These are phyloP conservation scores for Chytriomyces confervae DNA, from an alignment of 192 early-diverging fungal species.

Conservation along the genomic window DNA sequence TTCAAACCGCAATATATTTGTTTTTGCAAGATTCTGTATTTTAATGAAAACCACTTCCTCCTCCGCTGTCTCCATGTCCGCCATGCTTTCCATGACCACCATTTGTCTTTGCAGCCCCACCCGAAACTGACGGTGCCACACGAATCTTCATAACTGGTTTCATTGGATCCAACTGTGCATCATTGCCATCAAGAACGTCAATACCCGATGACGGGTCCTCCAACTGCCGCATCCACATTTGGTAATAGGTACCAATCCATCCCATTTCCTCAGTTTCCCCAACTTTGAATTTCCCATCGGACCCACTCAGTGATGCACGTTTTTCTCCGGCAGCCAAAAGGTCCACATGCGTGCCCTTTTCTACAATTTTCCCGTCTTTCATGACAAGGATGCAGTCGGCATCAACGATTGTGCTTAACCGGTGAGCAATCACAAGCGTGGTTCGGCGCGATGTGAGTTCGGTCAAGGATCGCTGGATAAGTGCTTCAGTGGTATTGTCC, in stretches of 20 bases:
- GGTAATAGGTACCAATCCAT: conserved; percentile 74
- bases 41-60: conserved; percentile 1
- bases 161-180: background rate
- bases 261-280: conserved; percentile 28
- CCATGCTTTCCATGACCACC: background rate
- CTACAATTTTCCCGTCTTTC: conserved; percentile 79
- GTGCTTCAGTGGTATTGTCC: conserved; percentile 80
- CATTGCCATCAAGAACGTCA: background rate
- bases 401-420: conserved; percentile 78
- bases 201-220: conserved; percentile 37
- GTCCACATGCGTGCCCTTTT: conserved; percentile 82
- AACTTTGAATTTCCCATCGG: conserved; percentile 36
- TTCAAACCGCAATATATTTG: too few relatives aligned
- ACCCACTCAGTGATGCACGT: background rate
- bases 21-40: too few relatives aligned
- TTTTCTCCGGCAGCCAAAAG: conserved; percentile 58
- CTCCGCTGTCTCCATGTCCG: background rate
- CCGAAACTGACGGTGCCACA: background rate
- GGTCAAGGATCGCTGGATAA: conserved; percentile 83
- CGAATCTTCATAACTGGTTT: background rate
- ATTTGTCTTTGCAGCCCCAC: background rate
- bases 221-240: conserved; percentile 93
- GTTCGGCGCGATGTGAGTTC: conserved; percentile 82
- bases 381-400: conserved; percentile 86
- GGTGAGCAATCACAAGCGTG: conserved; percentile 74